phyloP scores from a whole-genome alignment of 2,329 filamentous ascomycete species.

The Colletotrichum sp. region DNA sequence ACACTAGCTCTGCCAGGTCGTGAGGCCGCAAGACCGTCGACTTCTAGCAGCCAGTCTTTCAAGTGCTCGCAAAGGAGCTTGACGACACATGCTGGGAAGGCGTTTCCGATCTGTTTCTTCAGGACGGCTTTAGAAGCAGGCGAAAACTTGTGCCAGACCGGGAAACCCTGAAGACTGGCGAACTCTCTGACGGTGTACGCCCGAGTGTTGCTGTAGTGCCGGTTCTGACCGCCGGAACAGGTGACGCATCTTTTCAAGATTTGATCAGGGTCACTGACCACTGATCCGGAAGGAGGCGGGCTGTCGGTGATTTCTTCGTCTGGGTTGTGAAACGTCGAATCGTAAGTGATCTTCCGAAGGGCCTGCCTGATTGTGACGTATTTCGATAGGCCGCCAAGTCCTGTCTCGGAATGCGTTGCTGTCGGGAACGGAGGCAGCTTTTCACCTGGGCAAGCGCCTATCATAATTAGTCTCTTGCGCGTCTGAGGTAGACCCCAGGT shows the following conservation, averaged over 20 bases:
- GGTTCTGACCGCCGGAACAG: constrained; percentile 64
- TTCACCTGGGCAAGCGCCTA: constrained; percentile 72
- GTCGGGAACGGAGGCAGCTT: constrained; percentile 67
- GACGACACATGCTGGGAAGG: constrained; percentile 70
- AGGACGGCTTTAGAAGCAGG: constrained; percentile 35
- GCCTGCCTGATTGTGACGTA: constrained; percentile 51
- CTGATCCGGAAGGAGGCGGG: constrained; percentile 34
- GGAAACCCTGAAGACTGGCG: constrained; percentile 74
- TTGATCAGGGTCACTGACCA: constrained; percentile 41
- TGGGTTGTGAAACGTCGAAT: constrained; percentile 43
- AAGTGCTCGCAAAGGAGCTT: constrained; percentile 54
- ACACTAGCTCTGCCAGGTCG: background rate
- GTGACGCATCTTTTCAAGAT: constrained; percentile 66
- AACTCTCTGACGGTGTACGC: constrained; percentile 71
- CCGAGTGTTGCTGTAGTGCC: constrained; percentile 68
- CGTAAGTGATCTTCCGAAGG: constrained; percentile 36
- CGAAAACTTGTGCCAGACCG: constrained; percentile 62
- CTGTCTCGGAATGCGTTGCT: constrained; percentile 59
- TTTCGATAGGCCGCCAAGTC: constrained; percentile 33
- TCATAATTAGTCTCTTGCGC: constrained; percentile 58
- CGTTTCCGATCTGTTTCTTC: constrained; percentile 77
- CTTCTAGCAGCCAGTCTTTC: constrained; percentile 46
- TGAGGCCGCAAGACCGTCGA: constrained; percentile 37
- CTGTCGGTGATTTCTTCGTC: constrained; percentile 20
- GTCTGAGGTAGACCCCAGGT: constrained; percentile 57